Percentiles rank a stretch among this genome's conserved stretches.
phyloP scores from a whole-genome alignment of 805 yeast genomes.

The Saccharomycopsis microspora region DNA sequence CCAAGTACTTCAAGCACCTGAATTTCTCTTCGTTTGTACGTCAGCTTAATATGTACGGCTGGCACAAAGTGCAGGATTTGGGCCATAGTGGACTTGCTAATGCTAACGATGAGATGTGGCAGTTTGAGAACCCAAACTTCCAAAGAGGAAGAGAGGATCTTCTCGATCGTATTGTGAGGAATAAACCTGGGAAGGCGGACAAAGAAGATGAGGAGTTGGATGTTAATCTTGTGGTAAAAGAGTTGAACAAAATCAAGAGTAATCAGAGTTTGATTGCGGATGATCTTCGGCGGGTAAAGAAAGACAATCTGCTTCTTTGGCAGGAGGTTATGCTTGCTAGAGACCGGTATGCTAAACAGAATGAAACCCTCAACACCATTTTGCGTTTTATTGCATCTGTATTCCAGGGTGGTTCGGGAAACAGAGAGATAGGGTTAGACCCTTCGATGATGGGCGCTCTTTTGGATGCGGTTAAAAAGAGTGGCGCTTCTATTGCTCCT shows the following conservation, averaged over 20 bases:
- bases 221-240: constrained; percentile 45
- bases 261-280: constrained; percentile 77
- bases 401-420: constrained; percentile 10
- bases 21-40: constrained; percentile 94
- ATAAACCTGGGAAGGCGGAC: constrained; percentile 19
- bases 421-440: constrained; percentile 10
- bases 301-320: constrained; percentile 88
- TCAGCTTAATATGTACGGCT: constrained; percentile 96
- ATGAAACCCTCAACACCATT: constrained; percentile 80
- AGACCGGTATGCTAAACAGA: constrained; percentile 76
- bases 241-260: constrained; percentile 62
- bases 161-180: constrained; percentile 75
- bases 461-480: constrained; percentile 5
- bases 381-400: constrained; percentile 78
- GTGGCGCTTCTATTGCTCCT: background rate
- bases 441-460: constrained; percentile 8
- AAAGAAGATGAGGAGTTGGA: constrained; percentile 26
- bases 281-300: constrained; percentile 71
- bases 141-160: constrained; percentile 70
- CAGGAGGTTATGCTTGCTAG: constrained; percentile 74
- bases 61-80: constrained; percentile 97
- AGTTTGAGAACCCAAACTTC: constrained; percentile 78
- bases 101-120: constrained; percentile 65
- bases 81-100: constrained; percentile 39
- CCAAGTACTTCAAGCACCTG: constrained; percentile 89